Evolutionary conservation across 2,329 filamentous ascomycete species (phyloP).

Genomic region (Plenodomus tracheiphilus): DNA sequence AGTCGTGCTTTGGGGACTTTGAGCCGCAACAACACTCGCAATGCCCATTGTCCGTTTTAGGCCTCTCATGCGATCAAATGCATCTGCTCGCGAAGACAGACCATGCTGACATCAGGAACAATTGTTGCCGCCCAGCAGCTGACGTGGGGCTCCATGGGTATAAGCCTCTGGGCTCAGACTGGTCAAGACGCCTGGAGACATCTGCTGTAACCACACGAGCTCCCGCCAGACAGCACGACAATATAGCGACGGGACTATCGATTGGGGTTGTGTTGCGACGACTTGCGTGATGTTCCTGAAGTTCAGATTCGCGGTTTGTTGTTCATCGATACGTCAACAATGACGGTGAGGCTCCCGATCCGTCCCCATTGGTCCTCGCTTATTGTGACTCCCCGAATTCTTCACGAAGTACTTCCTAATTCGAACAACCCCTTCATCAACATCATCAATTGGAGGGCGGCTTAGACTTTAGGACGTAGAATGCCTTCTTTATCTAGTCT

Average conservation of each 20-base stretch:
- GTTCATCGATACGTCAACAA: background rate
- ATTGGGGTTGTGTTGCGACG: background rate
- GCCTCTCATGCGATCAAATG: background rate
- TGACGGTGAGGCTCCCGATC: background rate
- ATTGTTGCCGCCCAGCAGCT: no score
- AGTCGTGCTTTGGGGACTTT: background rate
- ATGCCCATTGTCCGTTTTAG: background rate
- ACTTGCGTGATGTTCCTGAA: background rate
- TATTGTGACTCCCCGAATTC: background rate
- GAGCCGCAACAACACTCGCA: background rate
- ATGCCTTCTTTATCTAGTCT: constrained; percentile 28
- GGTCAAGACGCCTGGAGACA: no score
- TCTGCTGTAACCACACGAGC: no score
- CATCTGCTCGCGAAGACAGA: background rate
- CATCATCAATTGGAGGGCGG: constrained; percentile 2
- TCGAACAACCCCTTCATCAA: background rate
- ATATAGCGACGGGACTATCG: background rate
- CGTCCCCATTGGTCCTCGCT: constrained; percentile 6
- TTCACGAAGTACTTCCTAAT: background rate
- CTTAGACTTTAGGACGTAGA: background rate
- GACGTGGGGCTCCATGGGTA: background rate
- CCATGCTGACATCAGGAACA: no score
- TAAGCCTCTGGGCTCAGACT: background rate
- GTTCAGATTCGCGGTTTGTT: background rate
- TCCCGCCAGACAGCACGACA: background rate